phyloP scores from a whole-genome alignment of 495 filamentous ascomycete species.

The Xylaria longipes region DNA sequence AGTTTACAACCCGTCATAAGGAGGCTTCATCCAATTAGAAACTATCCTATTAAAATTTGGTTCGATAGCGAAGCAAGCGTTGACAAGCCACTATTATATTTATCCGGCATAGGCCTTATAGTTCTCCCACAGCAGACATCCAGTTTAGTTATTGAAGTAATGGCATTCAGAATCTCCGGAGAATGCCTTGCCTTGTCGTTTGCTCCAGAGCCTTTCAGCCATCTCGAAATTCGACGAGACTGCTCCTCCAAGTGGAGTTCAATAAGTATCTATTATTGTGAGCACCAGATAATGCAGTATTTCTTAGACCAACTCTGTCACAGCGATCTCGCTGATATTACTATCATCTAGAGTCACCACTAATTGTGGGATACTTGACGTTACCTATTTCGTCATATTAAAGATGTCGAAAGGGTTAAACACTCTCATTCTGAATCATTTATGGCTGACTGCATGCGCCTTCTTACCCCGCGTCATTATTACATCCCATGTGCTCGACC shows the following conservation, averaged over 20 bases:
- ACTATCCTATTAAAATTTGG: neutral
- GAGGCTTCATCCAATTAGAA: neutral
- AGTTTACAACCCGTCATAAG: neutral
- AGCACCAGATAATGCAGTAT: neutral
- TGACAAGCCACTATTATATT: neutral
- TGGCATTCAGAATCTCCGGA: neutral
- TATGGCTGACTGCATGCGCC: neutral
- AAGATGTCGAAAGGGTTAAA: neutral
- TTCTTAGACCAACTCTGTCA: too few relatives aligned
- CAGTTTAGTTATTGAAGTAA: neutral
- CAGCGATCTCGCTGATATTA: neutral
- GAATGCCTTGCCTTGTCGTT: neutral
- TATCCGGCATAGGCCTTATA: neutral
- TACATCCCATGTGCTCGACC: neutral
- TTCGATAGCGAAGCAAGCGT: neutral
- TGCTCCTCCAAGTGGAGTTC: neutral
- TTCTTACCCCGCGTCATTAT: neutral
- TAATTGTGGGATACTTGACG: too few relatives aligned
- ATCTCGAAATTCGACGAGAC: neutral
- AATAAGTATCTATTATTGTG: neutral
- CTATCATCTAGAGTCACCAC: neutral
- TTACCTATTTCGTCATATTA: neutral
- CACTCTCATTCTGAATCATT: conserved; percentile 3
- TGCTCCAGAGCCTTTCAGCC: neutral
- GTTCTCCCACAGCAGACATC: neutral